Evolutionary conservation across 305 asterid genomes (phyloP).

Genomic region (Ajuga reptans): DNA sequence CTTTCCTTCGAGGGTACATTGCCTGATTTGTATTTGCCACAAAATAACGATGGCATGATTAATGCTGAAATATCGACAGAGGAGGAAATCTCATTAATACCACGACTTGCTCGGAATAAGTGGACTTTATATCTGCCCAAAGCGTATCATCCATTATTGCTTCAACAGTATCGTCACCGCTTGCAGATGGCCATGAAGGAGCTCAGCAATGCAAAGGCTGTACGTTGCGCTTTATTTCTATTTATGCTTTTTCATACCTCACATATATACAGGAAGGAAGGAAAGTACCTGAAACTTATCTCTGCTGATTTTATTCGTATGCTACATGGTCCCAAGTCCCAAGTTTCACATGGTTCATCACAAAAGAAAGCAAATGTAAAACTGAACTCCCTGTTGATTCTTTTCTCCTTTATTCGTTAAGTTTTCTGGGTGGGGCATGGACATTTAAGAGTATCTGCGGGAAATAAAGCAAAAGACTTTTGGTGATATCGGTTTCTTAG

Average conservation of each 20-base stretch:
- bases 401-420: not conserved
- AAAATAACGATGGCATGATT: conserved; percentile 35
- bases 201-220: conserved; percentile 68
- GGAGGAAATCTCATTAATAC: conserved; percentile 29
- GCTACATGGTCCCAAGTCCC: conserved; percentile 5
- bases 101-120: conserved; percentile 41
- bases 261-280: not conserved
- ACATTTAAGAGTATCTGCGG: not conserved
- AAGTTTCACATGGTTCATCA: not conserved
- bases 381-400: not conserved
- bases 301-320: not conserved
- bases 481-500: not conserved
- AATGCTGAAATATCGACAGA: conserved; percentile 31
- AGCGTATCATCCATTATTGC: conserved; percentile 78
- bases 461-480: not conserved
- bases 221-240: conserved; percentile 34
- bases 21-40: conserved; percentile 71
- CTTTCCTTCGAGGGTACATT: conserved; percentile 74
- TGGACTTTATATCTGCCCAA: conserved; percentile 80
- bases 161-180: conserved; percentile 64
- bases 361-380: not conserved
- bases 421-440: not conserved
- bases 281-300: not conserved
- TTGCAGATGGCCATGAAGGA: conserved; percentile 66
- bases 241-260: not conserved